Conservation (phyloP, 2,329 filamentous ascomycete species). For the Whalleya microplaca region DNA sequence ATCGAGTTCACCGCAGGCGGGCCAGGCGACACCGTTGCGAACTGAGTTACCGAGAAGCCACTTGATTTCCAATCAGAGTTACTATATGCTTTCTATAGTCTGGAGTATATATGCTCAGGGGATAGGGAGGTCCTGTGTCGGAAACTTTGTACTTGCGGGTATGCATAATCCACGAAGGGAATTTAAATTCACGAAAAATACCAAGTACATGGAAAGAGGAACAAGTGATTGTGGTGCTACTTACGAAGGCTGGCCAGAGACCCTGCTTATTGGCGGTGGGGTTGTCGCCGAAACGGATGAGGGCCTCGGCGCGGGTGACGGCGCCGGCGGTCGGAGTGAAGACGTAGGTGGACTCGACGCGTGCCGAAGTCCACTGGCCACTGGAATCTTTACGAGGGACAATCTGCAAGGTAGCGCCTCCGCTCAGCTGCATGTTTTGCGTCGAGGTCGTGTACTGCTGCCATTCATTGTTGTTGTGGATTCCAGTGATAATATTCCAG, state of each 20-base stretch:
- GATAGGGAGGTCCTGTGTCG: too few species aligned
- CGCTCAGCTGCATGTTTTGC: slow-evolving; percentile 54
- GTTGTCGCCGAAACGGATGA: slow-evolving; percentile 49
- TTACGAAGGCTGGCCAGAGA: slow-evolving; percentile 54
- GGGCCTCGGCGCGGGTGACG: slow-evolving; percentile 48
- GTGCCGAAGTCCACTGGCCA: slow-evolving; percentile 53
- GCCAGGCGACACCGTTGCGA: slow-evolving; percentile 51
- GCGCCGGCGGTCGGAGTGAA: slow-evolving; percentile 48
- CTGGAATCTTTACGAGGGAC: slow-evolving; percentile 47
- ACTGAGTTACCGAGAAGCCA: slow-evolving; percentile 55
- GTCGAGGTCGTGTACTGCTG: slow-evolving; percentile 50
- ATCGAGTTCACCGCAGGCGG: slow-evolving; percentile 55
- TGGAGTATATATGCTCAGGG: not conserved
- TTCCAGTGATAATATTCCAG: slow-evolving; percentile 51
- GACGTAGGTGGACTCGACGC: slow-evolving; percentile 51
- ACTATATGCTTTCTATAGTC: not conserved
- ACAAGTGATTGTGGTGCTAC: not conserved
- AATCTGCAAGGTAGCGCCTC: slow-evolving; percentile 55
- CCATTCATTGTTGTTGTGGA: slow-evolving; percentile 53
- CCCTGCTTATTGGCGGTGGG: slow-evolving; percentile 46
- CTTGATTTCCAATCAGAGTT: not conserved
- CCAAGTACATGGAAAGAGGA: too few species aligned
- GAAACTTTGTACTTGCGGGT: too few species aligned
- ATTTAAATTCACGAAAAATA: too few species aligned
- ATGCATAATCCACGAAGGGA: too few species aligned